These are phyloP conservation scores for Schizophyllum amplum DNA, from an alignment of 1,284 basidiomycete species.

Conservation along the genomic window DNA sequence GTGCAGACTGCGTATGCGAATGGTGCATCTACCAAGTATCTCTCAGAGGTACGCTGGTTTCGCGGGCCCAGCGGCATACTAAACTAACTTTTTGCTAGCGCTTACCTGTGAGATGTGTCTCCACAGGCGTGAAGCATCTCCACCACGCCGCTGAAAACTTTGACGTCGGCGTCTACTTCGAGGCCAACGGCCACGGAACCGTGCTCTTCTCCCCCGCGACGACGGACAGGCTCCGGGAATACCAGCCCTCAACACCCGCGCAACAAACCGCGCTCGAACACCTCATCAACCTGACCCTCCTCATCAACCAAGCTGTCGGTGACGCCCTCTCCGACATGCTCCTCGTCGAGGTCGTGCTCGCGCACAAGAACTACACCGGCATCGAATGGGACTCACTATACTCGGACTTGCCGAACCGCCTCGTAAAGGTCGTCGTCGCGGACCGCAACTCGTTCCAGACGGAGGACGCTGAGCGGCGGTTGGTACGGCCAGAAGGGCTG, in stretches of 20 bases:
- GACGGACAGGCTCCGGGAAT: conserved; percentile 46
- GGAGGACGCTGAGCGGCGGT: conserved; percentile 87
- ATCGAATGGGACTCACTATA: conserved; percentile 93
- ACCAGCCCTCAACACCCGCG: conserved; percentile 73
- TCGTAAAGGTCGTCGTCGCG: conserved; percentile 91
- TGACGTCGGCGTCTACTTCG: conserved; percentile 97
- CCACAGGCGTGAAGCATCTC: conserved; percentile 97
- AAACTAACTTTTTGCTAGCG: conserved; percentile 40
- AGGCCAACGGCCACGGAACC: conserved; percentile 98
- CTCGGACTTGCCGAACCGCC: conserved; percentile 88
- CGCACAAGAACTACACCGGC: conserved; percentile 80
- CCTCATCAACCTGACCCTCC: conserved; percentile 66
- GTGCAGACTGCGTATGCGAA: conserved; percentile 99
- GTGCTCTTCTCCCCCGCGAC: conserved; percentile 86
- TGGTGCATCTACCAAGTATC: conserved; percentile 91
- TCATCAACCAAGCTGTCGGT: conserved; percentile 98
- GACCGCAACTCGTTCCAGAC: conserved; percentile 86
- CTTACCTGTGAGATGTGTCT: conserved; percentile 90
- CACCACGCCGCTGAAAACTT: conserved; percentile 96
- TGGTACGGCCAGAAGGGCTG: conserved; percentile 74
- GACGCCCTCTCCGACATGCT: conserved; percentile 97
- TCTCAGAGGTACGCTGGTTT: conserved; percentile 53
- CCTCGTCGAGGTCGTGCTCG: conserved; percentile 88
- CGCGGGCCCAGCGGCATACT: background rate
- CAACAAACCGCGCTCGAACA: conserved; percentile 75